phyloP scores from a whole-genome alignment of 768 basidiomycete genomes.

The Boletus rubroflammeus region DNA sequence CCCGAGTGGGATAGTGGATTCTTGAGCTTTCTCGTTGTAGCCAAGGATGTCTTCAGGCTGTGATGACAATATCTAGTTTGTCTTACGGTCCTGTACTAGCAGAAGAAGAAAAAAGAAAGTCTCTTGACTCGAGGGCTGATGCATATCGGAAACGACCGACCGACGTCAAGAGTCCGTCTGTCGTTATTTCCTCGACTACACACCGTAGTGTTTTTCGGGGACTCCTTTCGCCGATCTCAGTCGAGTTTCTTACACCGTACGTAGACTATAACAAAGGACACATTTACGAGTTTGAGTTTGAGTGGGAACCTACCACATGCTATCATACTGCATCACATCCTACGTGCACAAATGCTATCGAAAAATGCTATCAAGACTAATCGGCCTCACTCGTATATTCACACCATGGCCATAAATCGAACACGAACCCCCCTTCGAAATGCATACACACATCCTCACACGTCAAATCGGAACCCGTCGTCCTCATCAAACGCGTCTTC shows the following conservation, averaged over 20 bases:
- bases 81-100: background rate
- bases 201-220: background rate
- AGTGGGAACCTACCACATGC: background rate
- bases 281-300: background rate
- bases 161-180: background rate
- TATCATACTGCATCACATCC: conserved; percentile 9
- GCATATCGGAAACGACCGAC: background rate
- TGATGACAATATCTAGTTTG: background rate
- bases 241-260: background rate
- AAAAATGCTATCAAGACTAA: conserved; percentile 6
- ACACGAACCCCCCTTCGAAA: background rate
- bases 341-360: conserved; percentile 13
- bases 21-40: conserved; percentile 10
- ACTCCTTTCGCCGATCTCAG: background rate
- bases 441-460: conserved; percentile 8
- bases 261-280: background rate
- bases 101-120: background rate
- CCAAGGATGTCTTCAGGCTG: conserved; percentile 14
- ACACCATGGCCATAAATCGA: conserved; percentile 16
- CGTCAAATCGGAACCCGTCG: conserved; percentile 30
- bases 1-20: conserved; percentile 26
- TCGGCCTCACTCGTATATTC: conserved; percentile 2
- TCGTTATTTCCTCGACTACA: background rate
- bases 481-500: conserved; percentile 25
- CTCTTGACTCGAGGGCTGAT: background rate